Conservation (phyloP, 2,329 filamentous ascomycete species). For the Dryadomyces sulphureus region DNA sequence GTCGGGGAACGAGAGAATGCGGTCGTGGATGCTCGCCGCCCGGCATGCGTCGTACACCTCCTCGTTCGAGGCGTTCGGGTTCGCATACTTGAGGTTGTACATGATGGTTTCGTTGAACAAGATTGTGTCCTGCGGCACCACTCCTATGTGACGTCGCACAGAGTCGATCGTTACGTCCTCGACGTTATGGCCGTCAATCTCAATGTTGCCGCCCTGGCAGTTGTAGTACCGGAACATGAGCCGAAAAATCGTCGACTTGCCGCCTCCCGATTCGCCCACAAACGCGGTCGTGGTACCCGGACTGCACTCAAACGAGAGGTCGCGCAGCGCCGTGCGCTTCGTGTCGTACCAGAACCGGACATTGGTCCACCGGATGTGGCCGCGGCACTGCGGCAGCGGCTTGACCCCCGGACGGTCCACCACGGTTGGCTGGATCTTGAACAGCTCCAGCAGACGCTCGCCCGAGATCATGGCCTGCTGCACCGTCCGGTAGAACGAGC, state of each 20-base stretch:
- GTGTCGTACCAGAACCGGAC: slow-evolving; percentile 85
- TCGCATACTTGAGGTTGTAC: slow-evolving; percentile 39
- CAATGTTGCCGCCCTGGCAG: slow-evolving; percentile 61
- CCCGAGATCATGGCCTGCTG: slow-evolving; percentile 97
- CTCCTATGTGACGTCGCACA: slow-evolving; percentile 79
- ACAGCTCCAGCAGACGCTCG: slow-evolving; percentile 85
- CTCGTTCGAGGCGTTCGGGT: slow-evolving; percentile 29
- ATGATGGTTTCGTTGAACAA: slow-evolving; percentile 39
- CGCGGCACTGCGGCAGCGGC: slow-evolving; percentile 52
- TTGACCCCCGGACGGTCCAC: slow-evolving; percentile 56
- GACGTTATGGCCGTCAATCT: slow-evolving; percentile 73
- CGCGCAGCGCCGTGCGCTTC: slow-evolving; percentile 70
- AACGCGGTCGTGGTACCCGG: slow-evolving; percentile 92
- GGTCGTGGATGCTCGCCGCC: slow-evolving; percentile 38
- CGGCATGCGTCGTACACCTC: slow-evolving; percentile 36
- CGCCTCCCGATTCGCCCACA: slow-evolving; percentile 90
- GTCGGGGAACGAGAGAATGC: slow-evolving; percentile 36
- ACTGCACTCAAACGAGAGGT: slow-evolving; percentile 69
- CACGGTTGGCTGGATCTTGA: slow-evolving; percentile 90
- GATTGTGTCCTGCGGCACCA: slow-evolving; percentile 92
- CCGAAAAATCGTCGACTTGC: slow-evolving; percentile 93
- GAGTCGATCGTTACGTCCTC: slow-evolving; percentile 84
- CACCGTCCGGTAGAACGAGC: slow-evolving; percentile 89
- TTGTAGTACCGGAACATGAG: slow-evolving; percentile 97
- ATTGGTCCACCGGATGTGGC: slow-evolving; percentile 74